These are phyloP conservation scores for Colletotrichum paranaense DNA, from an alignment of 2,329 filamentous ascomycete species.

Conservation along the genomic window DNA sequence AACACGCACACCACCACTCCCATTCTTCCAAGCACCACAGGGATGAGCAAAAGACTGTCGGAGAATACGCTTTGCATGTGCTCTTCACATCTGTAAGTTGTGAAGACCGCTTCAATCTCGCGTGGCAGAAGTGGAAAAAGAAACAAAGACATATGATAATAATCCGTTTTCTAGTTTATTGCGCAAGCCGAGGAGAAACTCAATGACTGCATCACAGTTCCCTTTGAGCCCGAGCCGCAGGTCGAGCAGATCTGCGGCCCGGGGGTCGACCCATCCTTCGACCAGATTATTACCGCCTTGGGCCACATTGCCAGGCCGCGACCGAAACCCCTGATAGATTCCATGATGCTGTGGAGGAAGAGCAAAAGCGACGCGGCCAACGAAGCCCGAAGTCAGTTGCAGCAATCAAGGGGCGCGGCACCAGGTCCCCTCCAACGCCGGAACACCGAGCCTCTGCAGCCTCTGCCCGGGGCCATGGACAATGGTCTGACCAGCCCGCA, in stretches of 20 bases:
- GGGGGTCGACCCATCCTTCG: constrained; percentile 88
- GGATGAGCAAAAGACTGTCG: constrained; percentile 90
- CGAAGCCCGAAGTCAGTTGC: constrained; percentile 70
- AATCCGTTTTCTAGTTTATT: constrained; percentile 73
- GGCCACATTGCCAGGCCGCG: constrained; percentile 95
- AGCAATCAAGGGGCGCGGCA: constrained; percentile 58
- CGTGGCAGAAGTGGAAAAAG: background rate
- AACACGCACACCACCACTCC: constrained; percentile 80
- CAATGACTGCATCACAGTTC: constrained; percentile 83
- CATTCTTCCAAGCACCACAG: constrained; percentile 77
- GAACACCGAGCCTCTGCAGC: constrained; percentile 78
- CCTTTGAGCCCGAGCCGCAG: constrained; percentile 83
- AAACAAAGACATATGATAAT: constrained; percentile 43
- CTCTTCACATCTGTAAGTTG: constrained; percentile 86
- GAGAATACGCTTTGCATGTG: constrained; percentile 96
- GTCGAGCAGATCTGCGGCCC: constrained; percentile 93
- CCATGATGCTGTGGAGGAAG: constrained; percentile 98
- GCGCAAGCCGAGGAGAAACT: constrained; percentile 97
- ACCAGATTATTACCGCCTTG: constrained; percentile 92
- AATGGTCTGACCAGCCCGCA: constrained; percentile 44
- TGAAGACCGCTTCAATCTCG: background rate
- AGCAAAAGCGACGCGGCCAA: constrained; percentile 91
- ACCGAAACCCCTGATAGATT: constrained; percentile 94
- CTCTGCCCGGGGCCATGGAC: constrained; percentile 42
- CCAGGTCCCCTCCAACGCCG: constrained; percentile 70